Conservation (phyloP, 129 eudicot genomes). For the Rutidosis leptorrhynchoides region DNA sequence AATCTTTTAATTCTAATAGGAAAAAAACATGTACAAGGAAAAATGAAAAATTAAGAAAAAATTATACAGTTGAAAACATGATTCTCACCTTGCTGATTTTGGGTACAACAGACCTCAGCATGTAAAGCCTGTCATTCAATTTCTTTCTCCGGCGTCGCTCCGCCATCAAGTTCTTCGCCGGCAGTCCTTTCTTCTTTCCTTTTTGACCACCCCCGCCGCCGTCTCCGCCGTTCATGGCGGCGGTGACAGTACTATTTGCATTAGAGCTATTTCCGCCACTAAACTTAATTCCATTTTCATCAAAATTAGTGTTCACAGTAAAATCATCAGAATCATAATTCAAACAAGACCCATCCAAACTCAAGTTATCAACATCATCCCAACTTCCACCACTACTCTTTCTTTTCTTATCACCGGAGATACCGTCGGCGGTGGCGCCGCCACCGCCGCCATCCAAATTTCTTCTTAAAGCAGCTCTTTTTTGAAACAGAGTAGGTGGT, state of each 20-base stretch:
- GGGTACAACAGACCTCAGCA: conserved; percentile 96
- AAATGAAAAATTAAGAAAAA: conserved; percentile 7
- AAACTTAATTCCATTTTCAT: conserved; percentile 30
- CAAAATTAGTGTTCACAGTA: conserved; percentile 34
- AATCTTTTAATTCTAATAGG: not conserved
- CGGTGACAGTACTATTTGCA: conserved; percentile 51
- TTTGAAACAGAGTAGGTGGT: conserved; percentile 80
- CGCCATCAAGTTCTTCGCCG: conserved; percentile 96
- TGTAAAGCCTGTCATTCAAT: conserved; percentile 88
- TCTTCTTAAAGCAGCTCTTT: conserved; percentile 86
- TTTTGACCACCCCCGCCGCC: conserved; percentile 51
- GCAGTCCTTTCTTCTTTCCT: conserved; percentile 83
- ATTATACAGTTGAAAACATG: conserved; percentile 12
- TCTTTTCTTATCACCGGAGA: conserved; percentile 35
- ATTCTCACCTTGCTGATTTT: conserved; percentile 83
- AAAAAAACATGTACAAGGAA: not conserved
- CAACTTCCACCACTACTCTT: conserved; percentile 42
- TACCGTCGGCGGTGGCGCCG: conserved; percentile 16
- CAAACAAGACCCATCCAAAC: conserved; percentile 67
- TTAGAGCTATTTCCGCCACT: conserved; percentile 51
- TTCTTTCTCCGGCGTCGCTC: conserved; percentile 91
- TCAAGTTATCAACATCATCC: conserved; percentile 69
- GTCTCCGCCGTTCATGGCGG: conserved; percentile 18
- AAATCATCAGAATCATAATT: conserved; percentile 77
- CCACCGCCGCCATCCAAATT: conserved; percentile 32